A percentile compares a stretch with the other conserved stretches of the same genome.
These are phyloP conservation scores for Ogataea neopini DNA, from an alignment of 805 yeast genomes.

Conservation along the genomic window DNA sequence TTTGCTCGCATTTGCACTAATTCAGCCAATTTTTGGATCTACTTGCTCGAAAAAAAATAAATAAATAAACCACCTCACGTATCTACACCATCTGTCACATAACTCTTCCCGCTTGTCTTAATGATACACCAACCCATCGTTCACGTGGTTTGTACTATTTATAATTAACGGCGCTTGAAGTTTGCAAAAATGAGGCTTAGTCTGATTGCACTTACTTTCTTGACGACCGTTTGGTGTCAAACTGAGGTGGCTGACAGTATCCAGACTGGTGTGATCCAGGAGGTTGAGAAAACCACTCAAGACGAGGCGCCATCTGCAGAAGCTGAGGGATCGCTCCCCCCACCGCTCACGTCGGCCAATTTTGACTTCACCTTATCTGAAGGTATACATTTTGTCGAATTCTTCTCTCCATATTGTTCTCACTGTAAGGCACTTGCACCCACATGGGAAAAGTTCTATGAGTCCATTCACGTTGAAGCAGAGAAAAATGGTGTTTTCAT, in stretches of 20 bases:
- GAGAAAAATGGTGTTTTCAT: constrained; percentile 51
- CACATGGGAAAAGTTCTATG: constrained; percentile 70
- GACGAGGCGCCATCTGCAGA: constrained; percentile 5
- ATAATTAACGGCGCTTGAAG: neutral
- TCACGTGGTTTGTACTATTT: neutral
- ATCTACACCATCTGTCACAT: too few species aligned
- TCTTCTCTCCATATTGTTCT: constrained; percentile 84
- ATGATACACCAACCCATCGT: neutral
- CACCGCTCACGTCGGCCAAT: constrained; percentile 45
- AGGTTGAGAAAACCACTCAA: neutral
- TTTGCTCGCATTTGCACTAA: too few species aligned
- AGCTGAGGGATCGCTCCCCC: constrained; percentile 43
- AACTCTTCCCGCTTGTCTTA: neutral
- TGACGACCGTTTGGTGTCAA: neutral
- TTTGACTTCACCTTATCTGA: constrained; percentile 52
- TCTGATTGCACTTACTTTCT: neutral
- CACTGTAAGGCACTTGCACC: constrained; percentile 86
- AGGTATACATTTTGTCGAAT: constrained; percentile 77
- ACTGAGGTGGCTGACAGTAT: too few species aligned
- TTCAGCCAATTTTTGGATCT: too few species aligned
- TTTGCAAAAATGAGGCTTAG: neutral
- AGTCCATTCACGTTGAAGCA: constrained; percentile 47
- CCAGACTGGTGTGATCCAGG: too few species aligned
- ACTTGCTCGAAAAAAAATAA: neutral
- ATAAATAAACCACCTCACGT: neutral